Evolutionary conservation across 331 rosid species (phyloP).

Genomic region (Cydonia oblonga): DNA sequence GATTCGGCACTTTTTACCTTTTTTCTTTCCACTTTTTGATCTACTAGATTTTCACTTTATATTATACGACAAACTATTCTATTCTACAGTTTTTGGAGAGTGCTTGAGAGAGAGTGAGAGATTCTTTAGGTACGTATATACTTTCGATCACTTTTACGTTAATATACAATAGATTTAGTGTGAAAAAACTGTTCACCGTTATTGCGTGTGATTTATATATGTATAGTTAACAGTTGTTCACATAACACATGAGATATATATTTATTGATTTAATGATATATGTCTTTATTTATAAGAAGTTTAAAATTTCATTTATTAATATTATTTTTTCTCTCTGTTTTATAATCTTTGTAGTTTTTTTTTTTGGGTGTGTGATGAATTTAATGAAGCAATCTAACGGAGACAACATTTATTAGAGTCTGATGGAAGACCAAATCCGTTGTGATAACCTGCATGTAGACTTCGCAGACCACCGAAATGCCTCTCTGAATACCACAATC

Average conservation of each 20-base stretch:
- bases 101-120: neutral
- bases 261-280: no score
- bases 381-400: neutral
- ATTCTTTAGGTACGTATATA: neutral
- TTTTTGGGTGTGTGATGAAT: neutral
- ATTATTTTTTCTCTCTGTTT: no score
- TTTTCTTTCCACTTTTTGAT: neutral
- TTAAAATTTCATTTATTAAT: no score
- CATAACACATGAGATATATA: no score
- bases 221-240: no score
- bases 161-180: neutral
- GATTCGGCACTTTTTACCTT: constrained; percentile 17
- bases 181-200: neutral
- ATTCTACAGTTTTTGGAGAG: neutral
- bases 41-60: neutral
- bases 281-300: no score
- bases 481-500: neutral
- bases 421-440: neutral
- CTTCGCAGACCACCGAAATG: constrained; percentile 1
- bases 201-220: no score
- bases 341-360: no score
- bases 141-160: neutral
- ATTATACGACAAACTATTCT: neutral
- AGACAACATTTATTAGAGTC: neutral
- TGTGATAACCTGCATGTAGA: constrained; percentile 1